These are phyloP conservation scores for Tillandsia fasciculata DNA, from an alignment of 176 grass and related monocot species.

Conservation along the genomic window DNA sequence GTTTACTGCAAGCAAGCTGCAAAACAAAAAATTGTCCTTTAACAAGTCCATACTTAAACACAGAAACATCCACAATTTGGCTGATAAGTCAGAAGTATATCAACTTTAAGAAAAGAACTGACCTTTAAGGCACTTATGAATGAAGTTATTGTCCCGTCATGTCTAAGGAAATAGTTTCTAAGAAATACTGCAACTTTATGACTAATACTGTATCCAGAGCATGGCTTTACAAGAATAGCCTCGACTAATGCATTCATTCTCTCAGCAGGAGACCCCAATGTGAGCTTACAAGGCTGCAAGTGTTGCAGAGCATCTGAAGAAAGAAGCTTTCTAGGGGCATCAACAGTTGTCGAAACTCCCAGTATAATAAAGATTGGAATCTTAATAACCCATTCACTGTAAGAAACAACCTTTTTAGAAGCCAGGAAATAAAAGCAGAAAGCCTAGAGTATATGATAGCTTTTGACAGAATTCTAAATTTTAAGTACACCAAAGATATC, in stretches of 20 bases:
- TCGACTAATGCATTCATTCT: slow-evolving; percentile 91
- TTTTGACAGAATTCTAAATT: too few relatives aligned
- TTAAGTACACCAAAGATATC: too few relatives aligned
- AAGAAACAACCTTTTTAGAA: slow-evolving; percentile 18
- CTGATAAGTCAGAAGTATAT: slow-evolving; percentile 1
- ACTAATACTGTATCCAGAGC: slow-evolving; percentile 51
- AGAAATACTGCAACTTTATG: slow-evolving; percentile 66
- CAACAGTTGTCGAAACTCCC: slow-evolving; percentile 73
- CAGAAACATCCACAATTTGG: slow-evolving; percentile 9
- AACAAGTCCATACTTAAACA: not conserved
- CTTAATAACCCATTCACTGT: slow-evolving; percentile 81
- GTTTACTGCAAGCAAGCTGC: slow-evolving; percentile 85
- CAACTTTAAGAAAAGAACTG: slow-evolving; percentile 15
- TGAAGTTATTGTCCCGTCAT: slow-evolving; percentile 85
- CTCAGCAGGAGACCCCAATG: slow-evolving; percentile 59
- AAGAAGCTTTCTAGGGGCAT: slow-evolving; percentile 74
- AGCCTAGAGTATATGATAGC: too few relatives aligned
- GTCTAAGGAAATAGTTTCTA: slow-evolving; percentile 85
- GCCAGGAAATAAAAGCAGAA: not conserved
- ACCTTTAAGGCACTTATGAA: slow-evolving; percentile 93
- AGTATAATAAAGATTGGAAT: slow-evolving; percentile 84
- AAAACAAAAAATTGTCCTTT: slow-evolving; percentile 8
- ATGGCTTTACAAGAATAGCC: slow-evolving; percentile 62
- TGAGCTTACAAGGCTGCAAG: slow-evolving; percentile 63
- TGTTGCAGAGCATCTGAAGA: slow-evolving; percentile 65